Percentiles rank a stretch among this genome's conserved stretches.
Conservation (phyloP, 2,329 filamentous ascomycete genomes). For the Teratosphaeria gauchensis region DNA sequence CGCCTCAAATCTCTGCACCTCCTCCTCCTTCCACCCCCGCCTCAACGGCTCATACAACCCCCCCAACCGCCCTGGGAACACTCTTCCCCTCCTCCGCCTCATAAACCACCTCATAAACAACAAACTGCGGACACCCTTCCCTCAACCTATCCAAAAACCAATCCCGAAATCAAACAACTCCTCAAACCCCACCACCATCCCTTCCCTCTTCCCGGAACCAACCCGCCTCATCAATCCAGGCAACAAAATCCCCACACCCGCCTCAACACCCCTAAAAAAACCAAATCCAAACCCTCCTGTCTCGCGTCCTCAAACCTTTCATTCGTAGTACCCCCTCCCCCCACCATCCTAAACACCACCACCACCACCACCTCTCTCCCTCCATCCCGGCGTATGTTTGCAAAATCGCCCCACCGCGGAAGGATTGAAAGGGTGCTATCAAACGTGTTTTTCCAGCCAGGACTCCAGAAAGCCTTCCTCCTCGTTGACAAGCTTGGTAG, state of each 20-base stretch:
- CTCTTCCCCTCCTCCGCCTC: slow-evolving; percentile 7
- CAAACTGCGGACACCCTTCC: slow-evolving; percentile 18
- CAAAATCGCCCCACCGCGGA: slow-evolving; percentile 23
- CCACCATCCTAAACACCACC: slow-evolving; percentile 36
- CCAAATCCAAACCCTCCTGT: slow-evolving; percentile 22
- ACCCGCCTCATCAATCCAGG: slow-evolving; percentile 10
- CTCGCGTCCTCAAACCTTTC: slow-evolving; percentile 25
- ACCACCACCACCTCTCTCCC: too few relatives aligned
- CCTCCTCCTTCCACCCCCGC: slow-evolving; percentile 4
- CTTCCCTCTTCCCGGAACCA: slow-evolving; percentile 5
- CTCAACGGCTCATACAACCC: not conserved
- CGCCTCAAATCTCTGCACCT: slow-evolving; percentile 8
- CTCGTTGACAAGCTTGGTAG: not conserved
- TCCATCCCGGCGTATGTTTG: slow-evolving; percentile 29
- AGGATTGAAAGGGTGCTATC: slow-evolving; percentile 15
- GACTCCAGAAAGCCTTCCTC: slow-evolving; percentile 12
- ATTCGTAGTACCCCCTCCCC: slow-evolving; percentile 36
- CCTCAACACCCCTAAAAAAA: slow-evolving; percentile 41
- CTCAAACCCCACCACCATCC: slow-evolving; percentile 12
- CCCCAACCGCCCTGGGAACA: not conserved
- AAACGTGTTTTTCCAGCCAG: slow-evolving; percentile 18
- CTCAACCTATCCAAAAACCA: slow-evolving; percentile 17
- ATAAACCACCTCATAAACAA: slow-evolving; percentile 17
- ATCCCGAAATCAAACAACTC: slow-evolving; percentile 21
- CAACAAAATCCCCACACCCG: slow-evolving; percentile 31